Percentiles rank a stretch among this genome's conserved stretches.
These are phyloP conservation scores for Stromatinia cepivora DNA, from an alignment of 2,329 filamentous ascomycete species.

Conservation along the genomic window DNA sequence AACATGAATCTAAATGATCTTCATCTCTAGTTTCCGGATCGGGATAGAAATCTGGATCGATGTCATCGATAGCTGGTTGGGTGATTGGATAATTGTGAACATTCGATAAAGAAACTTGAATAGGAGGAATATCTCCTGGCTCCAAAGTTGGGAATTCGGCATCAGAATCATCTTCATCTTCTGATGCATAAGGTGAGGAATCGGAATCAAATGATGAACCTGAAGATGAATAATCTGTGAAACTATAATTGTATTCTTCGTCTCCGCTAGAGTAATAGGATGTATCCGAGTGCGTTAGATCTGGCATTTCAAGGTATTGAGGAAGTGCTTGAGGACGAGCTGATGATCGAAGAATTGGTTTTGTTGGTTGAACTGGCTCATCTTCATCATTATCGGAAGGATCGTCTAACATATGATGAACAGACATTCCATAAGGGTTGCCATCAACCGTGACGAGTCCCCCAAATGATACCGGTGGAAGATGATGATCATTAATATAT, in stretches of 20 bases:
- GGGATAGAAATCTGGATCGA: conserved; percentile 81
- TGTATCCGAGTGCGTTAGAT: conserved; percentile 42
- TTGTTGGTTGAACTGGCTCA: conserved; percentile 37
- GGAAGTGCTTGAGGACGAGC: conserved; percentile 29
- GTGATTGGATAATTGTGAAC: conserved; percentile 71
- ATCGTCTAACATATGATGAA: conserved; percentile 92
- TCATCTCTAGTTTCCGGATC: conserved; percentile 66
- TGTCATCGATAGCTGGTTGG: conserved; percentile 87
- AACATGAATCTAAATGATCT: conserved; percentile 80
- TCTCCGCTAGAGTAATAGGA: conserved; percentile 42
- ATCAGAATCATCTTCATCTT: conserved; percentile 44
- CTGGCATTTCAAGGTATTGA: conserved; percentile 37
- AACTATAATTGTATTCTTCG: conserved; percentile 59
- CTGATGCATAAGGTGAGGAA: conserved; percentile 41
- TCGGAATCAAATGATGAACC: conserved; percentile 28
- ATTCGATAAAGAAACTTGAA: conserved; percentile 72
- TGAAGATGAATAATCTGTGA: conserved; percentile 63
- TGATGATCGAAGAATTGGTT: conserved; percentile 37
- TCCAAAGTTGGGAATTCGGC: conserved; percentile 59
- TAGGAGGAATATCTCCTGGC: conserved; percentile 74
- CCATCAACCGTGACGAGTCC: conserved; percentile 84
- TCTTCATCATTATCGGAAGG: conserved; percentile 52
- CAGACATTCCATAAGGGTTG: conserved; percentile 88
- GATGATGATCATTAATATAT: conserved; percentile 79
- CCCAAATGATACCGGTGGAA: conserved; percentile 88